Evolutionary conservation across 2,329 filamentous ascomycete species (phyloP).

Genomic region (Daldinia sp.): DNA sequence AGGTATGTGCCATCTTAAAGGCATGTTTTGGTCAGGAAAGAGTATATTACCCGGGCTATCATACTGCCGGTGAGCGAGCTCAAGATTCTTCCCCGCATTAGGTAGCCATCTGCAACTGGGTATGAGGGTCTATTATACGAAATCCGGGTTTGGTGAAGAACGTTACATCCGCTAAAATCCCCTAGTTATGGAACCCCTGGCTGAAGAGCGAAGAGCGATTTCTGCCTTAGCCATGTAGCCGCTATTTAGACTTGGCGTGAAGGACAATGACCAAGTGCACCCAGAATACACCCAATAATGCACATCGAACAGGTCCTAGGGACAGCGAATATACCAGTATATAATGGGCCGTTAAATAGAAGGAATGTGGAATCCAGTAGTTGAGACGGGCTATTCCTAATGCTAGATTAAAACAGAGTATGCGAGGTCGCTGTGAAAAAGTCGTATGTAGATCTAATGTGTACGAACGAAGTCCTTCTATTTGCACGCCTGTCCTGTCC

Average conservation of each 20-base stretch:
- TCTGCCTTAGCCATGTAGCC: background rate
- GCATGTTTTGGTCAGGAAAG: background rate
- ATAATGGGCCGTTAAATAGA: too few relatives aligned
- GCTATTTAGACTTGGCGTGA: background rate
- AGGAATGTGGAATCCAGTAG: background rate
- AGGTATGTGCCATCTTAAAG: background rate
- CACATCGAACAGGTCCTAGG: too few relatives aligned
- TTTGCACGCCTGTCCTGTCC: background rate
- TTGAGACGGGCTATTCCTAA: background rate
- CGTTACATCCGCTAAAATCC: slow-evolving; percentile 27
- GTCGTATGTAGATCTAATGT: slow-evolving; percentile 7
- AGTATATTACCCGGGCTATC: background rate
- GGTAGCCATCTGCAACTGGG: slow-evolving; percentile 1
- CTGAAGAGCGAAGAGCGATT: background rate
- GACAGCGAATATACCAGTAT: background rate
- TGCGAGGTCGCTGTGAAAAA: background rate
- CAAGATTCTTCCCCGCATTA: slow-evolving; percentile 30
- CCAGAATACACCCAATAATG: too few relatives aligned
- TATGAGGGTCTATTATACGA: background rate
- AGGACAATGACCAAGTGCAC: too few relatives aligned
- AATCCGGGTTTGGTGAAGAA: slow-evolving; percentile 22
- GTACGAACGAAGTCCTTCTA: slow-evolving; percentile 18
- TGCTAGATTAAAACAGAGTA: slow-evolving; percentile 11
- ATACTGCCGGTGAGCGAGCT: background rate
- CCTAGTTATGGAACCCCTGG: slow-evolving; percentile 1